These are phyloP conservation scores for Aspergillus luchuensis DNA, from an alignment of 2,329 filamentous ascomycete genomes.

Conservation along the genomic window DNA sequence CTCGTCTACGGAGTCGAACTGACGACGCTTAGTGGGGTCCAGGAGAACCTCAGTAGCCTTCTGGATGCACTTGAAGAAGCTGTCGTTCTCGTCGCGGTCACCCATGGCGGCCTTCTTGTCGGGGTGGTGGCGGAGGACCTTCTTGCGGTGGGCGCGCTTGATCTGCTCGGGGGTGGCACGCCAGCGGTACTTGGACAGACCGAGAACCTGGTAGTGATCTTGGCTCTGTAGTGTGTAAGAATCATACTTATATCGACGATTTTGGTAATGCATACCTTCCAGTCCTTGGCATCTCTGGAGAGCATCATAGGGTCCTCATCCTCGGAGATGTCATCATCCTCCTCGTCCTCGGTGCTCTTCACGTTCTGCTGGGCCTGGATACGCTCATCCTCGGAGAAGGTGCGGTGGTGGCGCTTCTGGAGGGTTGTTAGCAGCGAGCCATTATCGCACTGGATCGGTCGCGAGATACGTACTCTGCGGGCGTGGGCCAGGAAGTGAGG, in stretches of 20 bases:
- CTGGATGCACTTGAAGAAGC: conserved; percentile 99
- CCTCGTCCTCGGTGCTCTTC: conserved; percentile 92
- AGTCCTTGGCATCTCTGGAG: conserved; percentile 93
- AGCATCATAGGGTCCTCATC: conserved; percentile 91
- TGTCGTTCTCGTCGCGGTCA: conserved; percentile 80
- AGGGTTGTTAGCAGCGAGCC: conserved; percentile 23
- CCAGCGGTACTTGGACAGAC: conserved; percentile 87
- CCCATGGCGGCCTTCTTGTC: conserved; percentile 97
- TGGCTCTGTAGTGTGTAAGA: conserved; percentile 62
- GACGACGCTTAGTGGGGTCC: conserved; percentile 87
- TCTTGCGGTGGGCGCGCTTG: conserved; percentile 98
- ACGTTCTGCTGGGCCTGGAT: conserved; percentile 93
- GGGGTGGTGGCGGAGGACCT: conserved; percentile 97
- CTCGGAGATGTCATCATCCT: conserved; percentile 89
- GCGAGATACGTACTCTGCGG: conserved; percentile 66
- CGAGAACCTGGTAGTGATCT: conserved; percentile 97
- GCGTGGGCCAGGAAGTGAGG: conserved; percentile 98
- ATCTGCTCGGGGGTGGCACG: conserved; percentile 97
- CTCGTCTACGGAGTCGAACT: conserved; percentile 97
- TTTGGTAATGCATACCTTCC: conserved; percentile 70
- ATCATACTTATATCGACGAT: neutral
- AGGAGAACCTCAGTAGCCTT: conserved; percentile 93
- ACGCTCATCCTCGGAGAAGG: conserved; percentile 97
- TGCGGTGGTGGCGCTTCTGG: conserved; percentile 84
- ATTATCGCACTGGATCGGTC: neutral